Percentiles rank a stretch among this genome's conserved stretches.
phyloP scores from a whole-genome alignment of 1,284 basidiomycete genomes.

The Fomitopsis pinicola region DNA sequence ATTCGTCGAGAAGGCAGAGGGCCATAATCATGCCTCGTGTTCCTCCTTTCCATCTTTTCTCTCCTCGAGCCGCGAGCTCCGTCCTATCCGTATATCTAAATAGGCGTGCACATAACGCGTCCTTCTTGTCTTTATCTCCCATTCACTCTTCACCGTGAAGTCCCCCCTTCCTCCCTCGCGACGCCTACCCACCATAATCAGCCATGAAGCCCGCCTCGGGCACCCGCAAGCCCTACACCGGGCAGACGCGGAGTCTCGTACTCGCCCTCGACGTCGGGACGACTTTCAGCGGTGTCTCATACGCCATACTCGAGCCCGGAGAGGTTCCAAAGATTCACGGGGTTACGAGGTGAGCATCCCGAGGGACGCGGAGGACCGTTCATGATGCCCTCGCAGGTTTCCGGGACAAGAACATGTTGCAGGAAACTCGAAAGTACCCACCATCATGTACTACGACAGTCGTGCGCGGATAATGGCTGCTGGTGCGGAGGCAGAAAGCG shows the following conservation, averaged over 20 bases:
- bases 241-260: slow-evolving; percentile 57
- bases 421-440: slow-evolving; percentile 79
- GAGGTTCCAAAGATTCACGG: slow-evolving; percentile 71
- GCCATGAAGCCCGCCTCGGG: slow-evolving; percentile 36
- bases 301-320: slow-evolving; percentile 70
- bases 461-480: slow-evolving; percentile 60
- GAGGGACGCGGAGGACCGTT: slow-evolving; percentile 6
- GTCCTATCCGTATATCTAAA: slow-evolving; percentile 13
- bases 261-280: slow-evolving; percentile 75
- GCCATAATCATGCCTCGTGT: slow-evolving; percentile 20
- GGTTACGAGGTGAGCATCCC: slow-evolving; percentile 51
- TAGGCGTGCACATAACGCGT: not conserved
- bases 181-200: not conserved
- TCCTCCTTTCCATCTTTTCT: slow-evolving; percentile 5
- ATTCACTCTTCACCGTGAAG: slow-evolving; percentile 11
- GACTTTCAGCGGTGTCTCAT: slow-evolving; percentile 73
- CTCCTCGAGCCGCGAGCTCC: slow-evolving; percentile 2
- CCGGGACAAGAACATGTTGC: slow-evolving; percentile 79
- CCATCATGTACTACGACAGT: slow-evolving; percentile 67
- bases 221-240: slow-evolving; percentile 68
- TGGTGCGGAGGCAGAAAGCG: slow-evolving; percentile 69
- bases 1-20: slow-evolving; percentile 3
- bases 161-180: not conserved
- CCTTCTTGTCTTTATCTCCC: slow-evolving; percentile 2
- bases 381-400: slow-evolving; percentile 41